Evolutionary conservation across 257 asterid species (phyloP).

Genomic region (Solanum pinnatisectum): DNA sequence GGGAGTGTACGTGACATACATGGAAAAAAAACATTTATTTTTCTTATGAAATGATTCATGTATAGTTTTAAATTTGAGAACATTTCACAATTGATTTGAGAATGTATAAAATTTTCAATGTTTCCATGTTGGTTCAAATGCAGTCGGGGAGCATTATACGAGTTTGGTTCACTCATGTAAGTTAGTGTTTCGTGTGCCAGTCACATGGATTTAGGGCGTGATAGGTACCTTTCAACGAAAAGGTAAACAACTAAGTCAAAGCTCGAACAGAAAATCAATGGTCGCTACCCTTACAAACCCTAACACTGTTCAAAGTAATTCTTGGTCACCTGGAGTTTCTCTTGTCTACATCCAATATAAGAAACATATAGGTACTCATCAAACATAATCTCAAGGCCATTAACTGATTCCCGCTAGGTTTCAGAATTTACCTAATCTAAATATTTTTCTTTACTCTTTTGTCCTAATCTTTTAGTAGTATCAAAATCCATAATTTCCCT

Average conservation of each 20-base stretch:
- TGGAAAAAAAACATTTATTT: not conserved
- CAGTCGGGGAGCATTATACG: not conserved
- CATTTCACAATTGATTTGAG: not conserved
- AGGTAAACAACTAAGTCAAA: not conserved
- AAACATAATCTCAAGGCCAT: not conserved
- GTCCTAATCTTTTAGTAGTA: not conserved
- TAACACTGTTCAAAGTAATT: not conserved
- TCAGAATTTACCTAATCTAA: not conserved
- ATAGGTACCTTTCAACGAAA: not conserved
- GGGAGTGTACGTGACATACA: not conserved
- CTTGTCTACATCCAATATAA: not conserved
- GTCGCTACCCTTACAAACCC: not conserved
- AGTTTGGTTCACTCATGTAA: not conserved
- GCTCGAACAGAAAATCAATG: not conserved
- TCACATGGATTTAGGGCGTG: not conserved
- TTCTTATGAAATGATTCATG: not conserved
- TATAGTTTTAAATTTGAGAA: not conserved
- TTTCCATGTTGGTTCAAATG: not conserved
- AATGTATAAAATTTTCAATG: not conserved
- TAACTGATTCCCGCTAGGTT: not conserved
- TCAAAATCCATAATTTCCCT: not conserved
- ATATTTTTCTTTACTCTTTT: not conserved
- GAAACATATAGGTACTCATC: not conserved
- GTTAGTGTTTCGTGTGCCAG: not conserved
- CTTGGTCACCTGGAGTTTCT: not conserved